Base-by-base conservation (phyloP, 306 rosid species). In the Cyamopsis tetragonoloba region DNA sequence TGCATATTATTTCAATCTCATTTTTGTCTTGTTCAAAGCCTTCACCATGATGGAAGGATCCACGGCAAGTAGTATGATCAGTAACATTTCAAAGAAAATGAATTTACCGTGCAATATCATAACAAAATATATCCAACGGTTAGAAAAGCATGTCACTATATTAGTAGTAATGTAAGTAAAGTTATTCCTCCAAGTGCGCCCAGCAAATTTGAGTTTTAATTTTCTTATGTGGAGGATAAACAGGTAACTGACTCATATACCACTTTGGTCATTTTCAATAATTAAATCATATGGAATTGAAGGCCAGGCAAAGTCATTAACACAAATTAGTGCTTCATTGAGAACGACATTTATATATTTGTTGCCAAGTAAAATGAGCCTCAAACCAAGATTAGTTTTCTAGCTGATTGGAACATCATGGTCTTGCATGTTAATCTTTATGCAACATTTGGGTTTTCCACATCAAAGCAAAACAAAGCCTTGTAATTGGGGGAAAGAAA, bases 201-300 rank as follows among this genome's bases (percentile, higher is more conserved):
- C 38, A 60, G 35, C 38, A 55, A 44, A 54, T n/a, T n/a, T 53
- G 2, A 35, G 34, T 18, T 12, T 56, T n/a, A n/a, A n/a, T 77
- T 62, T 76, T 59, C 50, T 56, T 71, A 35, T 48, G 62, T 8
- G 42, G 43, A 54, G 54, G 39, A 77, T 70, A 71, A 77, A 64
- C 31, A 32, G 32, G 28, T 35, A 34, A 56, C 78, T 59, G 74
- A 78, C 66, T 78, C 82, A 60, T 50, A 60, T 60, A 43, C 79
- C 79, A 73, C 62, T 78, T 72, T 66, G 49, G 77, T 81, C 74
- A 61, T 74, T 77, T 77, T 81, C 77, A 68, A 55, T 12, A 62
- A 44, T 47, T 60, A 68, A 75, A 43, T 51, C 49, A 81, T 68
- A 61, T 23, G 74, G 70, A 50, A 55, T 66, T 76, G 79, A 71